Evolutionary conservation across 2,329 filamentous ascomycete species (phyloP).

Genomic region (Myotisia sp.): DNA sequence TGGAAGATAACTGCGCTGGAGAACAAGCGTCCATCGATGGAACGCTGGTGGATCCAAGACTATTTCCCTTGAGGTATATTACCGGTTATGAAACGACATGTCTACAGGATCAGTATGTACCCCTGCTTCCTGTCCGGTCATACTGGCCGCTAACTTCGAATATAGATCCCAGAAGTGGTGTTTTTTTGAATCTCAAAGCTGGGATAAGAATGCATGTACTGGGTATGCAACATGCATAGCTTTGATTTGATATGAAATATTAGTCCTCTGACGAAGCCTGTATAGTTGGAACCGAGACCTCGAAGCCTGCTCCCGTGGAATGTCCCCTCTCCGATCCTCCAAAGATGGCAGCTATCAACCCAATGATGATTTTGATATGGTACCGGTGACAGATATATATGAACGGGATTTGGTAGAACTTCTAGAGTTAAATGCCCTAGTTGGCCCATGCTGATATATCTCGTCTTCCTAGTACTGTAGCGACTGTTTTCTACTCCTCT

Average conservation of each 20-base stretch:
- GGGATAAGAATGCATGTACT: slow-evolving; percentile 10
- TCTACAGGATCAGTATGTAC: slow-evolving; percentile 10
- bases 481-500: slow-evolving; percentile 13
- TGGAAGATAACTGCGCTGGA: slow-evolving; percentile 9
- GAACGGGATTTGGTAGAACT: slow-evolving; percentile 10
- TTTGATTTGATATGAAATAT: not conserved
- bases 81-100: slow-evolving; percentile 12
- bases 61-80: slow-evolving; percentile 12
- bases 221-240: slow-evolving; percentile 3
- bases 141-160: slow-evolving; percentile 1
- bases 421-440: not conserved
- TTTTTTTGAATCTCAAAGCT: slow-evolving; percentile 12
- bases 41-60: slow-evolving; percentile 10
- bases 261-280: not conserved
- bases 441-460: not conserved
- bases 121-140: not conserved
- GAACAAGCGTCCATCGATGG: slow-evolving; percentile 9
- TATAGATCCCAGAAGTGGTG: slow-evolving; percentile 12
- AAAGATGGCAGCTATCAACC: slow-evolving; percentile 1
- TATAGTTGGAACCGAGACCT: slow-evolving; percentile 7
- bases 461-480: slow-evolving; percentile 11
- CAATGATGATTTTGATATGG: slow-evolving; percentile 4
- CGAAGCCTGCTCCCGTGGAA: slow-evolving; percentile 9
- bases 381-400: slow-evolving; percentile 11
- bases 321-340: slow-evolving; percentile 8